Percentiles rank a stretch among this genome's conserved stretches.
phyloP scores from a whole-genome alignment of 75 land plant species.

The Pinus albicaulis region DNA sequence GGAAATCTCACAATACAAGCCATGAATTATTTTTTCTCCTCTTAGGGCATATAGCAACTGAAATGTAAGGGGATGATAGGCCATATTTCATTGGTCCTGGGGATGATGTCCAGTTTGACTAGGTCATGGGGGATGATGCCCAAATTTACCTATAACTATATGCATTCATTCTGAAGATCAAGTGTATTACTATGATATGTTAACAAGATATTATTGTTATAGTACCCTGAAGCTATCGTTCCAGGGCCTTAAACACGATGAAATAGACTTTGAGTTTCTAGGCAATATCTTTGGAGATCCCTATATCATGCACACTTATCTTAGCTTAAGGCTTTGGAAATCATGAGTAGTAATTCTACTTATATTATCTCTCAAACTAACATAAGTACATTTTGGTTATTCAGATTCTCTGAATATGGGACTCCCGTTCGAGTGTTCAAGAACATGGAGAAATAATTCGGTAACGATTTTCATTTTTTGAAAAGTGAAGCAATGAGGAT shows the following conservation, averaged over 20 bases:
- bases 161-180: no score
- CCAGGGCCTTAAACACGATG: conserved; percentile 35
- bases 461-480: conserved; percentile 15
- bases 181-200: no score
- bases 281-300: conserved; percentile 25
- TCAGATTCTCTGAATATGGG: conserved; percentile 33
- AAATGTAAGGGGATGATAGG: no score
- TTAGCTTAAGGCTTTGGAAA: conserved; percentile 36
- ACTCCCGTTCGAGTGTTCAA: conserved; percentile 32
- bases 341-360: conserved; percentile 41
- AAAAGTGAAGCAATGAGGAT: conserved; percentile 25
- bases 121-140: no score
- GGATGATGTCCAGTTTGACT: no score
- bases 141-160: no score
- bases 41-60: no score
- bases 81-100: no score
- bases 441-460: conserved; percentile 23
- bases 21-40: no score
- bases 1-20: no score
- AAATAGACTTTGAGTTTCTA: conserved; percentile 51
- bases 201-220: no score
- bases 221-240: conserved; percentile 29
- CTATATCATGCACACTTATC: conserved; percentile 41
- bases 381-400: conserved; percentile 3
- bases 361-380: neutral